phyloP scores from a whole-genome alignment of 2,329 filamentous ascomycete genomes.

The Triangularia setosa region DNA sequence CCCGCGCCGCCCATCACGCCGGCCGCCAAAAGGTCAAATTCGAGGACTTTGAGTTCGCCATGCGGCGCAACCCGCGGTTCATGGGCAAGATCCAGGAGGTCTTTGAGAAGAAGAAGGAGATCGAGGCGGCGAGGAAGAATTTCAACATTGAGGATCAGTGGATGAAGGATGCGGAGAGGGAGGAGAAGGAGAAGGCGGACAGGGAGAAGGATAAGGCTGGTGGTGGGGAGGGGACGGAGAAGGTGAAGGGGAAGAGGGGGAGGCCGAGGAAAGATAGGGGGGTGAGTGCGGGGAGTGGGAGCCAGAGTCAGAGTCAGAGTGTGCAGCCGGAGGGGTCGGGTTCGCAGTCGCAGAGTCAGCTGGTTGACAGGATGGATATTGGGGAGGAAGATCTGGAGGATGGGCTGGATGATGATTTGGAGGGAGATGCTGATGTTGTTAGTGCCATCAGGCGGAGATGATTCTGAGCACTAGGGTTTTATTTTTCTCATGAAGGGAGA shows the following conservation, averaged over 20 bases:
- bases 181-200: constrained; percentile 38
- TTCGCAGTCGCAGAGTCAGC: neutral
- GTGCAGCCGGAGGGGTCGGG: neutral
- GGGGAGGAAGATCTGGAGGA: constrained; percentile 50
- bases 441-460: neutral
- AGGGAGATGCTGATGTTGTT: neutral
- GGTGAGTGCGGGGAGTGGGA: neutral
- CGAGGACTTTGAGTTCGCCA: constrained; percentile 93
- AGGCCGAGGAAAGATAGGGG: constrained; percentile 1
- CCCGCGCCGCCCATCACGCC: constrained; percentile 77
- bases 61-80: constrained; percentile 79
- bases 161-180: constrained; percentile 45
- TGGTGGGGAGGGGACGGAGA: neutral
- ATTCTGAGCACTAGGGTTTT: neutral
- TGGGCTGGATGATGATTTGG: constrained; percentile 33
- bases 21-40: constrained; percentile 96
- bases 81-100: constrained; percentile 87
- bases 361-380: constrained; percentile 8
- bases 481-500: neutral
- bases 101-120: constrained; percentile 79
- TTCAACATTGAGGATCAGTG: constrained; percentile 65
- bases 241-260: constrained; percentile 7
- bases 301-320: neutral
- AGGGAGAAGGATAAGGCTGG: constrained; percentile 14
- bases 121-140: constrained; percentile 77